These are phyloP conservation scores for Neohortaea acidophila DNA, from an alignment of 495 filamentous ascomycete genomes.

Conservation along the genomic window DNA sequence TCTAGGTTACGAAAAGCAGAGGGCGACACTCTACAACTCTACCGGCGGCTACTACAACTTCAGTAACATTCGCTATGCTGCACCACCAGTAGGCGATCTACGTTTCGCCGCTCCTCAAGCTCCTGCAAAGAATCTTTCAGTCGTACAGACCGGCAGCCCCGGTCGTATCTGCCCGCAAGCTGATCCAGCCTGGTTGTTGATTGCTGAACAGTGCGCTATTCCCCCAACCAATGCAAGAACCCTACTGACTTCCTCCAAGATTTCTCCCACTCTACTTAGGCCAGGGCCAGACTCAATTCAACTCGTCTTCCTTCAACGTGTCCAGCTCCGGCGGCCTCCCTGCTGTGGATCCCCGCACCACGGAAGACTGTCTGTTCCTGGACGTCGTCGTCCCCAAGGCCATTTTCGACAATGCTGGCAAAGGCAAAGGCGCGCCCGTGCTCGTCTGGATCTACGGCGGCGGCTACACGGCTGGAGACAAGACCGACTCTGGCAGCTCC, in stretches of 20 bases:
- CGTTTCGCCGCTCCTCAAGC: constrained; percentile 34
- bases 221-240: background rate
- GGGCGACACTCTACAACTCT: constrained; percentile 34
- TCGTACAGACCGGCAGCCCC: constrained; percentile 31
- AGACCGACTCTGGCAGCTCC: constrained; percentile 19
- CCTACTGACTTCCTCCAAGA: background rate
- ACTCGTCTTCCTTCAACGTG: constrained; percentile 18
- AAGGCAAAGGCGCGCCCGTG: constrained; percentile 20
- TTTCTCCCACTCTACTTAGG: constrained; percentile 27
- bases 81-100: constrained; percentile 37
- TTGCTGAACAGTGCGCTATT: constrained; percentile 17
- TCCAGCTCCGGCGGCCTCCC: constrained; percentile 15
- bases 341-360: constrained; percentile 30
- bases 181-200: constrained; percentile 29
- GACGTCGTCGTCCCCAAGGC: constrained; percentile 27
- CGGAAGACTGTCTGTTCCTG: constrained; percentile 45
- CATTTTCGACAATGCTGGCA: constrained; percentile 17
- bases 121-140: constrained; percentile 22
- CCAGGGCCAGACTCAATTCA: constrained; percentile 23
- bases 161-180: constrained; percentile 39
- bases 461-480: constrained; percentile 23
- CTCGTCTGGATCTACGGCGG: constrained; percentile 27
- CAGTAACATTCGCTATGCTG: constrained; percentile 44
- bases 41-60: constrained; percentile 37
- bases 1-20: constrained; percentile 36